Base-by-base conservation (phyloP, 176 grass and related monocot species). In the Aegilops speltoides region DNA sequence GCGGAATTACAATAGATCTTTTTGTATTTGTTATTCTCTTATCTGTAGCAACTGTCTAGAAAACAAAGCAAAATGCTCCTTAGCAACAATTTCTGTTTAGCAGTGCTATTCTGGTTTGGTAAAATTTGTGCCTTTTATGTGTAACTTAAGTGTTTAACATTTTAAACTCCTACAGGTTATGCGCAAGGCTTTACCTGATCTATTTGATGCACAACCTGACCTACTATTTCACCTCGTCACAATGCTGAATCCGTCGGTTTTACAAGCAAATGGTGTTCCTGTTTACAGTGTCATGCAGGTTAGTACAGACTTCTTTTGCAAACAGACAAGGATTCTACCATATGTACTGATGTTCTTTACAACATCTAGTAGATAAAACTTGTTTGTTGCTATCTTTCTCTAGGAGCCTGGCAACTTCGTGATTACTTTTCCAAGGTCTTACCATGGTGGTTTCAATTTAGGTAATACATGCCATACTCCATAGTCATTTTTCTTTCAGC, bases 351-450 rank as follows among this genome's bases (percentile, higher is more conserved):
- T 63, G 32, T 24, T 46, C 45, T 68, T 88, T 85, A 66, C 81
- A 48, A 52, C 12, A 50, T 79, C 52, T 73, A 79, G 25, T 45
- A 28, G 16, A 79, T 70, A 22, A 59, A 37, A 73, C 41, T 76
- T 77, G 52, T 36, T 83, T 77, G 76, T 76, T 72, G 14, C 31
- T 86, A 28, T 43, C 52, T 41, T 77, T 81, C 46, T 66, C 77
- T 83, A 98, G 95, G 95, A 98, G 80, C 95, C 93, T 88, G 95
- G 95, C 48, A 98, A 95, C 83, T 98, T 98, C 84, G 93, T 98
- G 57, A 95, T 98, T 85, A 98, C 95, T 83, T 98, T 98, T 89
- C 95, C 95, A 22, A 95, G 93, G 75, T 98, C 95, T 83, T 98
- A 87, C 81, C 95, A 98, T 90, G 91, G 93, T 67, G 95, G 95